Conservation (phyloP, 768 basidiomycete species). For the Xerocomellus dryophilus region DNA sequence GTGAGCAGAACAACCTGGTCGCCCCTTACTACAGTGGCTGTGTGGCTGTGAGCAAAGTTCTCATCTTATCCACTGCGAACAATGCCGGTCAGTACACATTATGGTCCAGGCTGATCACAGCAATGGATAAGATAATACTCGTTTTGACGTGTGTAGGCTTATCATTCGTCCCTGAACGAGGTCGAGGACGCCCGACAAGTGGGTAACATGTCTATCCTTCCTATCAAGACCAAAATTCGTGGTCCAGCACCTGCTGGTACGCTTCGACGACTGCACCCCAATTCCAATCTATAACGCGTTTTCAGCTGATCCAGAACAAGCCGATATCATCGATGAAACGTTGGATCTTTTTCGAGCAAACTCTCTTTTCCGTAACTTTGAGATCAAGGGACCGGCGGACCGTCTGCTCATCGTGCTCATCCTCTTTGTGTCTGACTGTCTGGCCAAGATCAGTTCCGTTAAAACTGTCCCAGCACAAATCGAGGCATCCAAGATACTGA, state of each 20-base stretch:
- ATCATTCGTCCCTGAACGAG: constrained; percentile 93
- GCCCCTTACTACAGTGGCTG: background rate
- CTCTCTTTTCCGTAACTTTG: constrained; percentile 98
- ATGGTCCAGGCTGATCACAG: background rate
- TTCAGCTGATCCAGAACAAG: constrained; percentile 71
- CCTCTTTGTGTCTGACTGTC: constrained; percentile 96
- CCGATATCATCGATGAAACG: constrained; percentile 94
- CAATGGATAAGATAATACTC: background rate
- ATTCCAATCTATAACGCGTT: constrained; percentile 11
- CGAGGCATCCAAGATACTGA: constrained; percentile 83
- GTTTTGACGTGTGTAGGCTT: constrained; percentile 63
- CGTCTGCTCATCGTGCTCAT: constrained; percentile 95
- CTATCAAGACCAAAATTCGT: constrained; percentile 87
- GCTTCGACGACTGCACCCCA: constrained; percentile 17
- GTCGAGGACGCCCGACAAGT: constrained; percentile 75
- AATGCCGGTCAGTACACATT: constrained; percentile 53
- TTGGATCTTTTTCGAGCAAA: constrained; percentile 97
- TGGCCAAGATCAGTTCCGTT: constrained; percentile 78
- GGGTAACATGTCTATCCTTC: constrained; percentile 87
- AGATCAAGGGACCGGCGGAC: constrained; percentile 98
- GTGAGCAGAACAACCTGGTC: background rate
- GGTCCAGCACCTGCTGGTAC: constrained; percentile 85
- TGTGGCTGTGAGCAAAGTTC: constrained; percentile 25
- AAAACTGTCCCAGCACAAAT: constrained; percentile 70
- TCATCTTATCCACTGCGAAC: constrained; percentile 22